Percentiles rank a stretch among this genome's conserved stretches.
These are phyloP conservation scores for Cicer bijugum DNA, from an alignment of 306 rosid genomes.

Conservation along the genomic window DNA sequence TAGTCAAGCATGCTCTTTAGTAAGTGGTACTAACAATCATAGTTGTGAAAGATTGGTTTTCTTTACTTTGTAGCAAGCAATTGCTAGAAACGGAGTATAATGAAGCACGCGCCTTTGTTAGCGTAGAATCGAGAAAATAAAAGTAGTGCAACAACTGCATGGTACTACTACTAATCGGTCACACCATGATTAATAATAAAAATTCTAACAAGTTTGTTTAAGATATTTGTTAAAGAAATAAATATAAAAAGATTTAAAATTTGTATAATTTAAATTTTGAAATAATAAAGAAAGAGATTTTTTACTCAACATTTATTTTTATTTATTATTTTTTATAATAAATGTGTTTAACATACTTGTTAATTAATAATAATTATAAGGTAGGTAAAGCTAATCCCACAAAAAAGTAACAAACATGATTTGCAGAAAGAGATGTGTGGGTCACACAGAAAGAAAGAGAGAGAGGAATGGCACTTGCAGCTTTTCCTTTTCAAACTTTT, in stretches of 20 bases:
- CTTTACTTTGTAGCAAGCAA: no score
- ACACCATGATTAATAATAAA: background rate
- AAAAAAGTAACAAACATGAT: conserved; percentile 39
- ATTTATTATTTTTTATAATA: no score
- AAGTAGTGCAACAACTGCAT: background rate
- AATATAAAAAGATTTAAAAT: no score
- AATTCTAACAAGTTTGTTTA: no score
- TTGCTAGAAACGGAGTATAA: background rate
- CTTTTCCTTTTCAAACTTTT: conserved; percentile 80
- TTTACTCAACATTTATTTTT: no score
- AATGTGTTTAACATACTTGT: no score
- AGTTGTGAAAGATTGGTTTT: no score
- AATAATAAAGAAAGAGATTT: no score
- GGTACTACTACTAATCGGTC: conserved; percentile 7
- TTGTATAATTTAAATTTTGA: no score
- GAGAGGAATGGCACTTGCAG: conserved; percentile 55
- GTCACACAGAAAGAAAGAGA: conserved; percentile 46
- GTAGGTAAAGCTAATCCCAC: background rate
- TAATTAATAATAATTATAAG: background rate
- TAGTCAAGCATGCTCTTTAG: no score
- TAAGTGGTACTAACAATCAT: no score
- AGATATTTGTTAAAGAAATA: no score
- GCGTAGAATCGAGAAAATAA: background rate
- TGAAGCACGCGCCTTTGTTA: background rate
- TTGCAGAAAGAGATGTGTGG: conserved; percentile 44